Base-by-base conservation (phyloP, 2,329 filamentous ascomycete species). In the Colletotrichum zoysiae region DNA sequence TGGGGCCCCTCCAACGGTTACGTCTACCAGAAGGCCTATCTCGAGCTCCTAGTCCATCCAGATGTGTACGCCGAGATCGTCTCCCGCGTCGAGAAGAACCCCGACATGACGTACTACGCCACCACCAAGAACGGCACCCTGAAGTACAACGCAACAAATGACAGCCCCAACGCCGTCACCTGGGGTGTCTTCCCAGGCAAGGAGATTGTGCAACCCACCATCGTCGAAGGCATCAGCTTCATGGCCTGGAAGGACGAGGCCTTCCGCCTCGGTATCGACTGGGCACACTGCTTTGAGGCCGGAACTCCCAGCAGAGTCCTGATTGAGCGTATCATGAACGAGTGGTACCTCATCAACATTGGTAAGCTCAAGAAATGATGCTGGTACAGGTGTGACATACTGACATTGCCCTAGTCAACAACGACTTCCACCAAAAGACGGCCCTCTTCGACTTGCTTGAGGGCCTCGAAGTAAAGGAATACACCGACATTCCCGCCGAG, bases 121-220 rank as follows among this genome's bases (percentile, higher is more conserved):
- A 94, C 98, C 73, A 96, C 93, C 77, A 95, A 94, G 81, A 87
- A 88, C 26, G 95, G 95, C 38, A 89, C 92, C 69, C 86, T 89
- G 67, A 91, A 91, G 81, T 96, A 94, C 38, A 98, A 99, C 78
- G 91, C 94, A 1, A 91, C 91, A 11, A 89, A 90, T 30, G 94
- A 97, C 76, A 93, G 94, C 7, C 96, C 96, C 48, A 99, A 99
- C 78, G 96, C 96, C n/a, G 93, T 99, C 61, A 99, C 96, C 1
- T 99, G 96, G 96, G 96, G 96, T 82, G 97, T 99, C 44, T 99
- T 98, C 85, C 95, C 96, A 0, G 96, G 96, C 70, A 97, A 98
- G 81, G 96, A 99, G 82, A 98, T 99, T 79, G 95, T 99, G n/a
- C 96, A 99, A 82, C 96, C 96, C 18, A 99, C 96, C n/a, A 98